phyloP scores from a whole-genome alignment of 129 eudicot species.

The Sambucus nigra region DNA sequence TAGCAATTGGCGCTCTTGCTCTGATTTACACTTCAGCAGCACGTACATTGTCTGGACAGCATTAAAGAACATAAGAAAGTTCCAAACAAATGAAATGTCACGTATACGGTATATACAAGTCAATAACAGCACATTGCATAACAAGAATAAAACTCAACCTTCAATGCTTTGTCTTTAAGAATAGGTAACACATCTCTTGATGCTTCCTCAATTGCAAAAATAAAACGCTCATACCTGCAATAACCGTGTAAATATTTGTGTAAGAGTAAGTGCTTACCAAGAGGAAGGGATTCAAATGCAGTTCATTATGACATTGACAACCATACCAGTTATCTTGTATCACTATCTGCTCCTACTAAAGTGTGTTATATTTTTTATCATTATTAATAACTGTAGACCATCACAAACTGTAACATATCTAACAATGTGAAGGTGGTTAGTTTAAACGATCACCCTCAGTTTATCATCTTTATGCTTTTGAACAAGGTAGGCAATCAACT shows the following conservation, averaged over 20 bases:
- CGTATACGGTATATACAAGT: background rate
- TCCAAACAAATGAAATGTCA: background rate
- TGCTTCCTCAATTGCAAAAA: conserved; percentile 86
- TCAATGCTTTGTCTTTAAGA: conserved; percentile 83
- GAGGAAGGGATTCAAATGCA: background rate
- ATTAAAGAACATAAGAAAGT: conserved; percentile 1
- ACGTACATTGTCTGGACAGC: conserved; percentile 60
- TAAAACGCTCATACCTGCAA: conserved; percentile 70
- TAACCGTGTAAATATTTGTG: conserved; percentile 8
- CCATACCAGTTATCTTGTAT: too few species aligned
- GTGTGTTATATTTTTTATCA: too few species aligned
- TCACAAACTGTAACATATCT: too few species aligned
- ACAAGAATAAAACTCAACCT: conserved; percentile 36
- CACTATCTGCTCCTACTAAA: too few species aligned
- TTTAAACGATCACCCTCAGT: too few species aligned
- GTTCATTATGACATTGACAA: background rate
- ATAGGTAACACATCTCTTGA: conserved; percentile 72
- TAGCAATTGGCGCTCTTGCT: conserved; percentile 87
- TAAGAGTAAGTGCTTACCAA: background rate
- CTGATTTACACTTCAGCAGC: conserved; percentile 77
- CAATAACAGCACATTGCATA: conserved; percentile 7
- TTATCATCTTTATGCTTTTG: too few species aligned
- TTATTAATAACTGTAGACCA: too few species aligned
- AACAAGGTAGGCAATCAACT: too few species aligned
- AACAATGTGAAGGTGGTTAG: too few species aligned